phyloP scores from a whole-genome alignment of 345 rosid species.

The Brassica juncea region DNA sequence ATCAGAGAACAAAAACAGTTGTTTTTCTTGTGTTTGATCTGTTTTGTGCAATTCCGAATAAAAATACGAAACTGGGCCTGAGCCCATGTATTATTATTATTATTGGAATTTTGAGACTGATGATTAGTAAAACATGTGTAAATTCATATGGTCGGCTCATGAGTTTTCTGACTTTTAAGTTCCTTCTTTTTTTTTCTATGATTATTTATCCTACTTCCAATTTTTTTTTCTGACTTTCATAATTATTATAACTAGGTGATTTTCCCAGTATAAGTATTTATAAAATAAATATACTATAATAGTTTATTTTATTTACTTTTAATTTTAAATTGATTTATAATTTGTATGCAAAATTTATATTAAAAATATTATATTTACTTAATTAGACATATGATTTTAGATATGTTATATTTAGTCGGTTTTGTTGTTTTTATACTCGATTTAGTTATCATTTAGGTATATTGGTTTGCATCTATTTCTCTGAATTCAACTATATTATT shows the following conservation, averaged over 20 bases:
- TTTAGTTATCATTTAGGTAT: too few species aligned
- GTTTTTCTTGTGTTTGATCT: background rate
- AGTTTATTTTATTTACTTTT: too few species aligned
- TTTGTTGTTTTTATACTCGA: too few species aligned
- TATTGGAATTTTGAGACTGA: background rate
- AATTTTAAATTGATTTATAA: too few species aligned
- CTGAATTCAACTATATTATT: too few species aligned
- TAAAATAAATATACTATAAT: too few species aligned
- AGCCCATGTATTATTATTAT: conserved; percentile 1
- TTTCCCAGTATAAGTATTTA: too few species aligned
- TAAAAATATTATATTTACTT: too few species aligned
- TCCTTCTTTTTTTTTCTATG: background rate
- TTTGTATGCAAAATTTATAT: too few species aligned
- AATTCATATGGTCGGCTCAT: background rate
- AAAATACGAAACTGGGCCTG: conserved; percentile 3
- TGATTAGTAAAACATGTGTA: background rate
- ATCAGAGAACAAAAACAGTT: background rate
- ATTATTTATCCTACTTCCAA: background rate
- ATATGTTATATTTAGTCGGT: too few species aligned
- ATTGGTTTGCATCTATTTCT: too few species aligned
- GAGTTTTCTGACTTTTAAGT: background rate
- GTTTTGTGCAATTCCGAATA: conserved; percentile 3
- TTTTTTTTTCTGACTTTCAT: background rate
- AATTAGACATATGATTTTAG: too few species aligned
- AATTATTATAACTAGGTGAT: background rate